Evolutionary conservation across 306 rosid genomes (phyloP), one percentile per base, ranked within the genome.

Genomic region (Glycine tomentella): DNA sequence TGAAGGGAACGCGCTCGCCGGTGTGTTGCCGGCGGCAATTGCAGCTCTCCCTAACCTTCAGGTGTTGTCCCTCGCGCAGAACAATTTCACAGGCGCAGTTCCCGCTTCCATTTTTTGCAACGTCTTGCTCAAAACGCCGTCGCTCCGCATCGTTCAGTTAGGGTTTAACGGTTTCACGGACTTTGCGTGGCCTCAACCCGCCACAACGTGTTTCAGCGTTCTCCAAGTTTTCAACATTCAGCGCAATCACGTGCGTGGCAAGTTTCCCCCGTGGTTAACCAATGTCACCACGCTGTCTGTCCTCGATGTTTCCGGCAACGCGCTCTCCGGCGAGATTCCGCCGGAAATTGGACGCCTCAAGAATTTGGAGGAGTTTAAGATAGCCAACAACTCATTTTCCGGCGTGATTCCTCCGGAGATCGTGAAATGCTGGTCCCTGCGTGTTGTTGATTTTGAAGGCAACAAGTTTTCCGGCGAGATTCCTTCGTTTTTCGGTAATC

Each of bases 221-320:
- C 72, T 66, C 1, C 55, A 68, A 51, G 36, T 68, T 68, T 68
- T 68, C 36, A 3, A 16, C 13, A 44, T 68, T 16, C 55, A 68
- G 73, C 36, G 12, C 1, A 68, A 68, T 42, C n/a, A 36, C 36
- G 36, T 68, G 55, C 72, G 51, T 33, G 52, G 72, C 72, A 66
- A n/a, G 72, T 66, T 66, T 66, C 72, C 72, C 34, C 14, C 42
- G 34, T 66, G 72, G 72, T 42, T 66, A 3, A 66, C 50, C 52
- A 66, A 42, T 2, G 51, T 66, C 8, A 15, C 3, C 13, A 66
- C 52, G 7, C 3, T 66, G 34, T 66, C 51, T 50, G 8, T 42
- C 8, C 72, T 66, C 7, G 72, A 66, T 15, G 12, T 66, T 10
- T 66, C 72, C 14, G 72, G 72, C 12, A 66, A 66, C 51, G 13